phyloP scores from a whole-genome alignment of 108 stramenopile genomes.

The Chaetoceros muelleri region DNA sequence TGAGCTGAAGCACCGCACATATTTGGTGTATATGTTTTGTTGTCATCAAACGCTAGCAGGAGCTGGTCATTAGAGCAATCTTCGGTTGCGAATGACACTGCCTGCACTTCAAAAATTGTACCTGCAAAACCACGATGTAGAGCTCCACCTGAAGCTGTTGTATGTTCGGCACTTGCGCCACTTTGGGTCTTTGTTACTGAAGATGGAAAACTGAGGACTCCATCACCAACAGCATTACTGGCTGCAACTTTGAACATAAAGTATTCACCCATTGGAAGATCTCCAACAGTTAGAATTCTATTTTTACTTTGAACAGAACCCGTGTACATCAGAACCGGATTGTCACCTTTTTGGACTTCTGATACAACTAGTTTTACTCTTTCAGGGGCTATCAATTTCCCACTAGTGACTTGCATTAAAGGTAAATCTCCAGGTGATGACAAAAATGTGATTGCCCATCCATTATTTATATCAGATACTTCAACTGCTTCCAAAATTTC shows the following conservation, averaged over 20 bases:
- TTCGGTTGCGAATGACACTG: constrained; percentile 19
- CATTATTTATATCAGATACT: constrained; percentile 22
- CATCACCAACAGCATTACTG: constrained; percentile 53
- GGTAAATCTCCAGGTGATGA: constrained; percentile 68
- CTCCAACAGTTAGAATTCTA: constrained; percentile 22
- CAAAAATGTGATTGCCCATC: constrained; percentile 63
- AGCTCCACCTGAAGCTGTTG: constrained; percentile 60
- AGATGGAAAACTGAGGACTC: constrained; percentile 46
- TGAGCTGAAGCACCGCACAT: constrained; percentile 28
- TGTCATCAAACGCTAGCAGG: constrained; percentile 18
- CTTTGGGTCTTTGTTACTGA: constrained; percentile 50
- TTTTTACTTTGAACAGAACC: constrained; percentile 37
- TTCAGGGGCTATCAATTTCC: constrained; percentile 22
- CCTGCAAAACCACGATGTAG: constrained; percentile 66
- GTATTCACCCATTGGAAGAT: constrained; percentile 35
- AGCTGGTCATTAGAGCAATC: constrained; percentile 20
- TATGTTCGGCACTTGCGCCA: constrained; percentile 55
- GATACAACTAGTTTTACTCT: constrained; percentile 22
- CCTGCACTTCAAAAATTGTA: constrained; percentile 66
- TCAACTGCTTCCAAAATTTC: constrained; percentile 45
- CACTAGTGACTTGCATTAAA: constrained; percentile 46
- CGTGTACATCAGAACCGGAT: constrained; percentile 59
- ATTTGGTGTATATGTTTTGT: constrained; percentile 16
- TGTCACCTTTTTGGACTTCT: constrained; percentile 41
- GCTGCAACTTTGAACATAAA: constrained; percentile 83